Conservation (phyloP, 2,329 filamentous ascomycete species). For the Colletotrichum costaricense region DNA sequence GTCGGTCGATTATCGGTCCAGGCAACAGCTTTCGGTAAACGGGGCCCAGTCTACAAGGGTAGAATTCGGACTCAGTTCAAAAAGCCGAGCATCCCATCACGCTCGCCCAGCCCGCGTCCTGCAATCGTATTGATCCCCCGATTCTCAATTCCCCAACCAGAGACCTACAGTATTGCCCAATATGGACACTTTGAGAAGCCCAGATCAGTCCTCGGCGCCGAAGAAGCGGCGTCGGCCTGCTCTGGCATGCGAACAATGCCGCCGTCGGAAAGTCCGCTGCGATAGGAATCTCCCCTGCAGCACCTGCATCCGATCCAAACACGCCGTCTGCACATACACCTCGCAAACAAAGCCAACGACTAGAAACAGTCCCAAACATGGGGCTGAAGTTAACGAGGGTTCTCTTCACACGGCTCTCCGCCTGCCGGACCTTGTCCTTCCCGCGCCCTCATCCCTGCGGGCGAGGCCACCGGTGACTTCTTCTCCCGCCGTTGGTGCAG, state of each 20-base stretch:
- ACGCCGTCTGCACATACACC: constrained; percentile 65
- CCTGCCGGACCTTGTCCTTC: not conserved
- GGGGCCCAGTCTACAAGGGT: not conserved
- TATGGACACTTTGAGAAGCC: not conserved
- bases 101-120: not conserved
- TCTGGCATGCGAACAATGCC: constrained; percentile 67
- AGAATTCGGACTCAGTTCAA: not conserved
- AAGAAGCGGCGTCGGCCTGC: constrained; percentile 54
- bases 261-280: constrained; percentile 71
- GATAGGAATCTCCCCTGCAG: constrained; percentile 69
- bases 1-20: not conserved
- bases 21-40: not conserved
- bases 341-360: constrained; percentile 42
- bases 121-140: not conserved
- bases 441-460: constrained; percentile 13
- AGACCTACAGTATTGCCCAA: not conserved
- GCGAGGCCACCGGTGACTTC: not conserved
- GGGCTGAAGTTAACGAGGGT: not conserved
- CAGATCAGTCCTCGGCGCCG: constrained; percentile 26
- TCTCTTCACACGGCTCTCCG: not conserved
- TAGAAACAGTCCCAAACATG: not conserved
- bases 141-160: not conserved
- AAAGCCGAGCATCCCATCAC: constrained; percentile 27
- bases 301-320: constrained; percentile 68
- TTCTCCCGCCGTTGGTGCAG: not conserved